Evolutionary conservation across 371 early-diverging fungal genomes (phyloP).

Genomic region (Dentiscutata heterogama): DNA sequence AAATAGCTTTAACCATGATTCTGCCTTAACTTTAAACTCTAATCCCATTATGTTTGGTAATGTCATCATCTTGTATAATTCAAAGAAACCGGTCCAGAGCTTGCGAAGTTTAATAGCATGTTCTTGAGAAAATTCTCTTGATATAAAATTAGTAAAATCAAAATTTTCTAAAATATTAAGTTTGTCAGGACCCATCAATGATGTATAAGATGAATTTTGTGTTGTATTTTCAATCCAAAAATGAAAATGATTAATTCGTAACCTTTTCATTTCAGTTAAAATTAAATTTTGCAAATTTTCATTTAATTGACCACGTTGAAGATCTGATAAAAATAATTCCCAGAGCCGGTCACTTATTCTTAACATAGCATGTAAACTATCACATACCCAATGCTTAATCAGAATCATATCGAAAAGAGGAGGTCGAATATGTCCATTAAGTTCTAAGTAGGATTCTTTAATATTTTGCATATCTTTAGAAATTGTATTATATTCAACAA

Average conservation of each 20-base stretch:
- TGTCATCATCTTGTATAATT: background rate
- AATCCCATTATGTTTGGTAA: background rate
- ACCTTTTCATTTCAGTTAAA: background rate
- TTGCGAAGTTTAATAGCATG: background rate
- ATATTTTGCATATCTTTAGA: background rate
- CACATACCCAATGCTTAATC: background rate
- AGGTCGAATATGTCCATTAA: conserved; percentile 2
- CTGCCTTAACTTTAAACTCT: background rate
- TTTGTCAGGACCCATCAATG: conserved; percentile 5
- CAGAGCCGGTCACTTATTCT: background rate
- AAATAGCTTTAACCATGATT: conserved; percentile 7
- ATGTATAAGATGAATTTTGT: conserved; percentile 4
- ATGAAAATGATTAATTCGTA: conserved; percentile 10
- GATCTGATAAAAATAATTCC: conserved; percentile 7
- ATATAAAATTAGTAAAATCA: conserved; percentile 1
- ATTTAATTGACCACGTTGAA: conserved; percentile 2
- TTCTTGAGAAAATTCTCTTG: background rate
- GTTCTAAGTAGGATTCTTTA: background rate
- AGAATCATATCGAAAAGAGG: conserved; percentile 20
- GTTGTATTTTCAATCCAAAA: conserved; percentile 9
- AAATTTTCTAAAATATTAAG: background rate
- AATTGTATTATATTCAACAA: background rate
- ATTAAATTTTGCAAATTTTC: background rate
- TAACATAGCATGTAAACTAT: conserved; percentile 13
- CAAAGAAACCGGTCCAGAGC: background rate